Evolutionary conservation across 1,284 basidiomycete species (phyloP).

Genomic region (Cerrena zonata): DNA sequence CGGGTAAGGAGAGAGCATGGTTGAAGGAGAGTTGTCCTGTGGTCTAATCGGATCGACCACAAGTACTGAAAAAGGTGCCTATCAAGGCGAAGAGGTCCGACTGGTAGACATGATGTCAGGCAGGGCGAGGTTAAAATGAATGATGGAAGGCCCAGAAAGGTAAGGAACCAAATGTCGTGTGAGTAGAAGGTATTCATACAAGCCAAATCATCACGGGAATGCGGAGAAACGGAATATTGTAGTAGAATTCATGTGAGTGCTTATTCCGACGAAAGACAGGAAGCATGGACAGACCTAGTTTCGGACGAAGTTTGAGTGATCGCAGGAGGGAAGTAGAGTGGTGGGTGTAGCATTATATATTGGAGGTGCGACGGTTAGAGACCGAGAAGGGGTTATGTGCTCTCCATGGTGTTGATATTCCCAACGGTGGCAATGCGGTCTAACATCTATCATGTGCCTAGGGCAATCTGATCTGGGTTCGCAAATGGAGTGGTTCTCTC

Average conservation of each 20-base stretch:
- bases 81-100: background rate
- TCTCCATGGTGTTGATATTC: conserved; percentile 7
- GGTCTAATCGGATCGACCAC: background rate
- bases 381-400: background rate
- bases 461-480: background rate
- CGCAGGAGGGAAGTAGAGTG: too few relatives aligned
- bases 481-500: background rate
- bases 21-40: too few relatives aligned
- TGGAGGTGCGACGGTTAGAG: background rate
- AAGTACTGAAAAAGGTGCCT: background rate
- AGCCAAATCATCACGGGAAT: background rate
- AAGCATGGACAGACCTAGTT: background rate
- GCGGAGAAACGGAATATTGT: too few relatives aligned
- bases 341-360: background rate
- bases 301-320: background rate
- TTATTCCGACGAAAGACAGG: background rate
- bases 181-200: background rate
- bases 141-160: background rate
- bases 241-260: too few relatives aligned
- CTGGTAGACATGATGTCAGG: conserved; percentile 6
- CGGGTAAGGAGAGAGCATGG: conserved; percentile 11
- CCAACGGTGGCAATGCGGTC: conserved; percentile 14
- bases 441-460: conserved; percentile 13
- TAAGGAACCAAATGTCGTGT: conserved; percentile 4
- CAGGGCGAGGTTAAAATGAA: background rate